Evolutionary conservation across 345 rosid species (phyloP), one percentile per base, ranked within the genome.

Genomic region (Cardiospermum halicacabum): DNA sequence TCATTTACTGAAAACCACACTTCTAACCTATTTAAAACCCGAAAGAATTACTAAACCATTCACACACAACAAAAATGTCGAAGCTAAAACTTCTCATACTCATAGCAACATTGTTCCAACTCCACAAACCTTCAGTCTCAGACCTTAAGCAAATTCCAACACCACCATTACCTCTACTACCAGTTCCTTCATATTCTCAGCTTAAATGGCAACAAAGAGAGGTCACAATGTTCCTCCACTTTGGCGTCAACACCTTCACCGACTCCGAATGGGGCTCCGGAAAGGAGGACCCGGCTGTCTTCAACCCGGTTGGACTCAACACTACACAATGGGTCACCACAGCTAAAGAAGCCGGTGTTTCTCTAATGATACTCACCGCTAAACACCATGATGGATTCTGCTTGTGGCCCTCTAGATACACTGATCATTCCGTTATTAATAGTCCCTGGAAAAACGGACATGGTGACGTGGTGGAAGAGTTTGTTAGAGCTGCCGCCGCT

Each of bases 371-470:
- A 42, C 73, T 85, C 3, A 88, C 96, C 0, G 96, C 91, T 0
- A 88, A 88, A 76, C 96, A 88, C 77, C 91, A 88, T 27, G 96
- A 88, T 7, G 96, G 96, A 3, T 88, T 88, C 56, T 88, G 96
- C 71, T 58, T 88, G 63, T 88, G 91, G 91, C 96, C 91, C 3
- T 75, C 83, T 0, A 84, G 74, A 40, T 88, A 85, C 59, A 88
- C 96, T 0, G 80, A 74, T 30, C 91, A 88, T 60, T 85, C 89
- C 2, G 91, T 88, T 13, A 45, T 16, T n/a, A n/a, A 63, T 0
- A 82, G 91, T 67, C 83, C 81, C 0, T 85, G 91, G 96, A 85
- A 68, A 43, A 61, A 80, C 5, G 89, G 89, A 12, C 58, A 16
- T 2, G 96, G 91, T 1, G 96, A 88, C 53, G 96, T 88, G 12